A percentile compares a stretch with the other conserved stretches of the same genome.
phyloP scores from a whole-genome alignment of 768 basidiomycete species.

The Amanita jacksonii region DNA sequence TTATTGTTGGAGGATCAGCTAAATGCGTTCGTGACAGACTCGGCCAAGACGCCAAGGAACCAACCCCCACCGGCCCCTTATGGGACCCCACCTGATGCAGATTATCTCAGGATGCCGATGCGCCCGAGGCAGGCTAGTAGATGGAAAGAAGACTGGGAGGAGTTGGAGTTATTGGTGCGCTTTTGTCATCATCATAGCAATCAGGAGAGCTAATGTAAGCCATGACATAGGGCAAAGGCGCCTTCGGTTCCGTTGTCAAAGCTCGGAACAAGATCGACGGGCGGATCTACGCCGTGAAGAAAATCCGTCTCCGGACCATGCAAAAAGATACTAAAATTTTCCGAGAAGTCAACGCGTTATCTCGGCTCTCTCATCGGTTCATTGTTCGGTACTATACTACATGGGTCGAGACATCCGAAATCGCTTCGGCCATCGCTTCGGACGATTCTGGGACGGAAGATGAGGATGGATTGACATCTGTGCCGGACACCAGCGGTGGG shows the following conservation, averaged over 20 bases:
- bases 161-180: constrained; percentile 74
- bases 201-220: neutral
- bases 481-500: constrained; percentile 26
- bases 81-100: constrained; percentile 52
- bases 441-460: constrained; percentile 40
- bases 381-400: constrained; percentile 90
- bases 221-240: constrained; percentile 64
- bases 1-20: too few species aligned
- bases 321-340: constrained; percentile 85
- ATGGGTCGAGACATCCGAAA: constrained; percentile 72
- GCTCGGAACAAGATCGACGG: constrained; percentile 83
- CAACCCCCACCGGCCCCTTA: constrained; percentile 36
- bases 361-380: constrained; percentile 77
- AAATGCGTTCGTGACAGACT: too few species aligned
- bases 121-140: constrained; percentile 52
- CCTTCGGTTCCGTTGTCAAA: constrained; percentile 92
- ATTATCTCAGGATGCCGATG: constrained; percentile 43
- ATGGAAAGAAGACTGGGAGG: constrained; percentile 93
- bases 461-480: constrained; percentile 39
- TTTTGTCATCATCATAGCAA: too few species aligned
- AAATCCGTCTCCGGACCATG: constrained; percentile 67
- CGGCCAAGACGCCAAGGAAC: constrained; percentile 32
- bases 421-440: constrained; percentile 39
- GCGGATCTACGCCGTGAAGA: constrained; percentile 81
- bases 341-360: constrained; percentile 85